A percentile compares a stretch with the other conserved stretches of the same genome.
These are phyloP conservation scores for Coemansia sp. DNA, from an alignment of 371 early-diverging fungal genomes.

Conservation along the genomic window DNA sequence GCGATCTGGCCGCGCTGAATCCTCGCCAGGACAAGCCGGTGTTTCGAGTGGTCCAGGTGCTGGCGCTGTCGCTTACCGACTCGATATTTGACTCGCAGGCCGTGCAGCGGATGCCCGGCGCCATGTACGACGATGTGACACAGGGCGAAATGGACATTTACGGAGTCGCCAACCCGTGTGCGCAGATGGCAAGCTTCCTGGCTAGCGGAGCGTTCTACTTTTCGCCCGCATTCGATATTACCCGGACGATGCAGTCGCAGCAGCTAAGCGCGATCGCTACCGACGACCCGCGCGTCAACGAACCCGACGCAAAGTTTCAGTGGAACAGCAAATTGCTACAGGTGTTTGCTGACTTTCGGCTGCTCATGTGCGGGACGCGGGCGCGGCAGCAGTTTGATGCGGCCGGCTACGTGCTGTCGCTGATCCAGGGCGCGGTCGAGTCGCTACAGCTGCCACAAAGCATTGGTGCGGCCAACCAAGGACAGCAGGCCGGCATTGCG, in stretches of 20 bases:
- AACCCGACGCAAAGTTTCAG: conserved; percentile 69
- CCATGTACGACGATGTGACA: conserved; percentile 33
- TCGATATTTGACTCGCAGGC: conserved; percentile 35
- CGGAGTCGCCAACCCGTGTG: conserved; percentile 44
- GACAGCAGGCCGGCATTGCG: conserved; percentile 10
- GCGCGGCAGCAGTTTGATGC: conserved; percentile 68
- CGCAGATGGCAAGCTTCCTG: conserved; percentile 53
- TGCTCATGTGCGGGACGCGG: conserved; percentile 64
- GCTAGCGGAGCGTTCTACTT: conserved; percentile 76
- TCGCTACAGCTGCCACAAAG: conserved; percentile 15
- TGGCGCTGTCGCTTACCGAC: conserved; percentile 39
- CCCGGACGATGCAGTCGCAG: conserved; percentile 63
- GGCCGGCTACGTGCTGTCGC: conserved; percentile 68
- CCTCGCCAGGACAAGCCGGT: conserved; percentile 8
- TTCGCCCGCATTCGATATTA: conserved; percentile 73
- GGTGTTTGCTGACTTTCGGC: conserved; percentile 68
- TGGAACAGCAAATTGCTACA: conserved; percentile 88
- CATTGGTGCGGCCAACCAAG: background rate
- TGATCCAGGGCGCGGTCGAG: conserved; percentile 51
- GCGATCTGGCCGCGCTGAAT: conserved; percentile 25
- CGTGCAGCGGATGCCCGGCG: conserved; percentile 35
- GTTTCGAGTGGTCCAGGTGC: conserved; percentile 34
- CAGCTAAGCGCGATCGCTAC: conserved; percentile 16
- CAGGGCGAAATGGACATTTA: conserved; percentile 36
- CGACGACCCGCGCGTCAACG: conserved; percentile 19